A percentile compares a stretch with the other conserved stretches of the same genome.
Conservation (phyloP, 2,329 filamentous ascomycete genomes). For the Talaromyces pinophilus region DNA sequence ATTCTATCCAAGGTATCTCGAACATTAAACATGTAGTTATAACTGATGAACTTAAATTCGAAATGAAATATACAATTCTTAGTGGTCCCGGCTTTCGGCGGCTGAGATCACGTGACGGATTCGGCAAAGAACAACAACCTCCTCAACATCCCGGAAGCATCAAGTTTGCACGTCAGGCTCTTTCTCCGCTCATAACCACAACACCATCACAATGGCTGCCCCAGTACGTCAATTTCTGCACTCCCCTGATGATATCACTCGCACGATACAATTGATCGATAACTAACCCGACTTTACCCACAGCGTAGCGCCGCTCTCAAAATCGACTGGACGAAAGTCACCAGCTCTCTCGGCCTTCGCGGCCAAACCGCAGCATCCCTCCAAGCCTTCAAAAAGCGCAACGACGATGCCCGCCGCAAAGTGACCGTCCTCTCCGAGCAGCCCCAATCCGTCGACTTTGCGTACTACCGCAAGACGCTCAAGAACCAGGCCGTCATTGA, state of each 20-base stretch:
- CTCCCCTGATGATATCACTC: not conserved
- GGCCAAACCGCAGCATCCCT: slow-evolving; percentile 91
- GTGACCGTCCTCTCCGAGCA: slow-evolving; percentile 80
- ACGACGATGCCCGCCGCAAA: slow-evolving; percentile 97
- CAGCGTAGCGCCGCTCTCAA: slow-evolving; percentile 98
- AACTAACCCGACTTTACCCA: slow-evolving; percentile 31
- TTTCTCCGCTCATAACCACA: slow-evolving; percentile 25
- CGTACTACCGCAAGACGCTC: slow-evolving; percentile 83
- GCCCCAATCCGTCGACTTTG: slow-evolving; percentile 86
- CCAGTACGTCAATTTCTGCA: slow-evolving; percentile 33
- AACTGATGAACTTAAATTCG: no score
- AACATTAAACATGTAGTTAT: no score
- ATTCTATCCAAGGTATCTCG: no score
- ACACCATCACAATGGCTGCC: slow-evolving; percentile 30
- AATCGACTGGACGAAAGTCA: slow-evolving; percentile 97
- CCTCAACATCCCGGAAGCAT: slow-evolving; percentile 22
- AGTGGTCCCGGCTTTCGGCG: slow-evolving; percentile 19
- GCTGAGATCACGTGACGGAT: slow-evolving; percentile 17
- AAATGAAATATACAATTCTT: no score
- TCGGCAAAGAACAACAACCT: slow-evolving; percentile 22
- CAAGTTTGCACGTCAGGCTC: slow-evolving; percentile 24
- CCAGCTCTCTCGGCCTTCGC: slow-evolving; percentile 90
- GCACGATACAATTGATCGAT: not conserved
- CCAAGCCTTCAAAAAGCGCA: slow-evolving; percentile 98
- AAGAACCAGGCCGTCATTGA: slow-evolving; percentile 96